Percentiles rank a stretch among this genome's conserved stretches.
These are phyloP conservation scores for Clavispora vitiphila DNA, from an alignment of 805 yeast genomes.

Conservation along the genomic window DNA sequence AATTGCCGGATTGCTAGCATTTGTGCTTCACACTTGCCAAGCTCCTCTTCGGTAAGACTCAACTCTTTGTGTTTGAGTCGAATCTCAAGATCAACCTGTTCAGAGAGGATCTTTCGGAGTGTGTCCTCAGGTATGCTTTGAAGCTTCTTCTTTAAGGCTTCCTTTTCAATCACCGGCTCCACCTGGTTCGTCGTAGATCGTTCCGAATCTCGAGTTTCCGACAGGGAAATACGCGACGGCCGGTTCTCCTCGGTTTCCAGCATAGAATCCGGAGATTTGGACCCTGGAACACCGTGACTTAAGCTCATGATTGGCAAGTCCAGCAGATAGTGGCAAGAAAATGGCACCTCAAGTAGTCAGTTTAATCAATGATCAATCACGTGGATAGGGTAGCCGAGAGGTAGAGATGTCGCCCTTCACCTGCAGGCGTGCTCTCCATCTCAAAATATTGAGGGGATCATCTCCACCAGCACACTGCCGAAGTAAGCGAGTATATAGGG, in stretches of 20 bases:
- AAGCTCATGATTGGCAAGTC: not conserved
- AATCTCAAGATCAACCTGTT: conserved; percentile 56
- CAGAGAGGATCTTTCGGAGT: conserved; percentile 24
- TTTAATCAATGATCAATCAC: not conserved
- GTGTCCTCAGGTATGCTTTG: conserved; percentile 15
- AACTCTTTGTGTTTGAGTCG: conserved; percentile 56
- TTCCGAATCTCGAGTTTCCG: not conserved
- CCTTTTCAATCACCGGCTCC: conserved; percentile 8
- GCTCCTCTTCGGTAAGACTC: conserved; percentile 46
- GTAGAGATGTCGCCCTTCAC: not conserved
- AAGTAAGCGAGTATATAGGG: not conserved
- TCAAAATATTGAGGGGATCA: conserved; percentile 8
- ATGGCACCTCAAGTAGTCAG: not conserved
- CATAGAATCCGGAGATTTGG: not conserved
- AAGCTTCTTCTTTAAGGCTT: conserved; percentile 12
- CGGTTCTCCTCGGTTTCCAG: not conserved
- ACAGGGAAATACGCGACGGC: not conserved
- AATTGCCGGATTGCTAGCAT: conserved; percentile 46
- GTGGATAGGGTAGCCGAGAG: not conserved
- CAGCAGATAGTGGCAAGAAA: not conserved
- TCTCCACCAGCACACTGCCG: conserved; percentile 4
- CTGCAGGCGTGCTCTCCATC: conserved; percentile 2
- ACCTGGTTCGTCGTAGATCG: not conserved
- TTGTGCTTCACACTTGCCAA: conserved; percentile 54
- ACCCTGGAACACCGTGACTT: not conserved